Evolutionary conservation across 352 stramenopile species (phyloP), one percentile per base, ranked within the genome.

Genomic region (Globisporangium nodosum): DNA sequence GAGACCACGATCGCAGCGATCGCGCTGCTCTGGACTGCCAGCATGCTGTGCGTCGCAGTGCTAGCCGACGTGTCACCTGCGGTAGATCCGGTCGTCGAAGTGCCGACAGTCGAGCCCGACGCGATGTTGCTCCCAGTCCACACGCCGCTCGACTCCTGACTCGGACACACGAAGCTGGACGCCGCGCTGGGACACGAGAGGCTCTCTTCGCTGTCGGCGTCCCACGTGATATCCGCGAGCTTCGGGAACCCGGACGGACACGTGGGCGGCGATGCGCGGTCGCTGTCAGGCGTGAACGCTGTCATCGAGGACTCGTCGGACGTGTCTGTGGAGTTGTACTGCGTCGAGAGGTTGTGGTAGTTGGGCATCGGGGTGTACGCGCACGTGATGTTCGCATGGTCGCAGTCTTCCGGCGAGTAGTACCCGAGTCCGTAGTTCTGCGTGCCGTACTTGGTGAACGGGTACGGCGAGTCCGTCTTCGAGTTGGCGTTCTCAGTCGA

Each of bases 341-440:
- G 54, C 24, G 60, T 61, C 11, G 71, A 62, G 8, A 96, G 65
- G 54, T 68, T 69, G 27, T 92, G 53, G 71, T 81, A 96, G 62
- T 92, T 91, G 21, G 86, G 88, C 75, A 91, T 92, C 27, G 60
- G 66, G 24, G 80, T 81, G 57, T 82, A 96, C n/a, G 56, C 60
- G 63, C 87, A 96, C 46, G 65, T 24, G 0, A 66, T 73, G 31
- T 56, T 69, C 0, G 58, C 54, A 60, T 91, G 76, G 52, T 96
- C 77, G 53, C 87, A 96, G 58, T 82, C 56, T 13, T 65, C 73
- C 13, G 87, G 87, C 12, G 70, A 73, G 55, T 85, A 96, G 71
- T 92, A 97, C 5, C 88, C 88, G 0, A 96, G 68, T 2, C 88
- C 88, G 54, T 96, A 97, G 63, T 94, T 92, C 61, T 91, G 73